Evolutionary conservation across 2,329 filamentous ascomycete species (phyloP).

Genomic region (Cytospora paraplurivora): DNA sequence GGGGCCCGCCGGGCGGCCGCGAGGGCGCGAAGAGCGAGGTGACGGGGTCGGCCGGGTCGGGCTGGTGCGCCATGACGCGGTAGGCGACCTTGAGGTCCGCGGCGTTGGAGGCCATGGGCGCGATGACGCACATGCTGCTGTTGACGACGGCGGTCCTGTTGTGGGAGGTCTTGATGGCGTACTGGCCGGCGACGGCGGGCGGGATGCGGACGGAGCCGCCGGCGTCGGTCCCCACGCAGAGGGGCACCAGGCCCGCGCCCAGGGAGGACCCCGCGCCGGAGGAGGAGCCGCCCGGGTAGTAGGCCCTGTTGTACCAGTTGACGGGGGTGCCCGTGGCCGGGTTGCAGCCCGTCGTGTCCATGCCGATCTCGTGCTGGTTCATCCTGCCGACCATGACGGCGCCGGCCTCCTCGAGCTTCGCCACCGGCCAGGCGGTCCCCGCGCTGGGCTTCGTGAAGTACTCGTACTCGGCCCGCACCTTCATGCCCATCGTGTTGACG

Average conservation of each 20-base stretch:
- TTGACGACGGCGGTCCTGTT: conserved; percentile 63
- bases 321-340: conserved; percentile 71
- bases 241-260: conserved; percentile 71
- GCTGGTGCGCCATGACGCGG: conserved; percentile 69
- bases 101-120: conserved; percentile 75
- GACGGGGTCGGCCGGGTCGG: conserved; percentile 63
- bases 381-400: conserved; percentile 76
- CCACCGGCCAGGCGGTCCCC: conserved; percentile 70
- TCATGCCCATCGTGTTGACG: conserved; percentile 65
- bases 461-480: conserved; percentile 55
- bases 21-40: conserved; percentile 67
- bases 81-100: conserved; percentile 82
- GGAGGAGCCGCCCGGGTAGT: conserved; percentile 81
- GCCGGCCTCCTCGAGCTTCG: conserved; percentile 71
- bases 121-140: conserved; percentile 63
- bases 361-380: conserved; percentile 79
- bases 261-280: conserved; percentile 75
- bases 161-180: conserved; percentile 79
- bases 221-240: conserved; percentile 73
- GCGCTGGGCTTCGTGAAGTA: conserved; percentile 52
- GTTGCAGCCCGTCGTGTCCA: conserved; percentile 84
- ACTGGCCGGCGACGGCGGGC: conserved; percentile 74
- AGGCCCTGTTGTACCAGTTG: conserved; percentile 75
- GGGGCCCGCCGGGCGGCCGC: conserved; percentile 52
- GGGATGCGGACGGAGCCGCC: conserved; percentile 78